Evolutionary conservation across 2,329 filamentous ascomycete genomes (phyloP), one percentile per base, ranked within the genome.

Genomic region (Trichoderma afroharzianum): DNA sequence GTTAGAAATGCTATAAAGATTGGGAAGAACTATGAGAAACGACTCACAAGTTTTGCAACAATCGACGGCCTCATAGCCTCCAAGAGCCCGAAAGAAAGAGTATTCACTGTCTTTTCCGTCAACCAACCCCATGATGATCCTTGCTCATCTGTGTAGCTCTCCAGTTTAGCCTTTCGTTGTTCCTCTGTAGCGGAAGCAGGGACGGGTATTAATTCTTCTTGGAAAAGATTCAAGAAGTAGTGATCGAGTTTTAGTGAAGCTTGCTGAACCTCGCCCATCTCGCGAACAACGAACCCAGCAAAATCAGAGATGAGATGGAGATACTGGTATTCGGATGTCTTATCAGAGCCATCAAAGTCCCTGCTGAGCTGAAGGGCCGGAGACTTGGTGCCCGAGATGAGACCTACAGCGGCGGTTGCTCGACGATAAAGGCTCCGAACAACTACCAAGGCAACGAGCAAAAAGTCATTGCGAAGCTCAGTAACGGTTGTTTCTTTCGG

Each of bases 351-450:
- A 14, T 70, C 63, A 47, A 83, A 80, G 57, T 80, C 79, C 14
- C 78, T 76, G 28, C 79, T 81, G 12, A 83, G 74, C 12, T 72
- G 74, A 21, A 83, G 77, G 3, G 74, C 74, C 26, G 72, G 69
- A 8, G 71, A 74, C 6, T 72, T 72, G 33, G 74, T 73, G 15
- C 72, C 71, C 5, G 74, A 66, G 9, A 77, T 73, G 3, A 73
- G 70, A 1, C 76, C 74, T 28, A 79, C 74, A 7, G 73, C 66
- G 47, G 78, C 79, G 1, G 82, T 84, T 5, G 82, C 80, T 21
- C 80, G 79, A 8, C 80, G 80, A 73, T 86, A 87, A 3, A 87
- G 78, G 24, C 79, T 76, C 15, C 81, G 78, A 12, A 81, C 78
- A 11, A 83, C 72, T 21, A 81, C 80, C 2, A 85, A 74, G 21